Conservation (phyloP, 176 grass and related monocot genomes). For the Puccinellia tenuiflora region DNA sequence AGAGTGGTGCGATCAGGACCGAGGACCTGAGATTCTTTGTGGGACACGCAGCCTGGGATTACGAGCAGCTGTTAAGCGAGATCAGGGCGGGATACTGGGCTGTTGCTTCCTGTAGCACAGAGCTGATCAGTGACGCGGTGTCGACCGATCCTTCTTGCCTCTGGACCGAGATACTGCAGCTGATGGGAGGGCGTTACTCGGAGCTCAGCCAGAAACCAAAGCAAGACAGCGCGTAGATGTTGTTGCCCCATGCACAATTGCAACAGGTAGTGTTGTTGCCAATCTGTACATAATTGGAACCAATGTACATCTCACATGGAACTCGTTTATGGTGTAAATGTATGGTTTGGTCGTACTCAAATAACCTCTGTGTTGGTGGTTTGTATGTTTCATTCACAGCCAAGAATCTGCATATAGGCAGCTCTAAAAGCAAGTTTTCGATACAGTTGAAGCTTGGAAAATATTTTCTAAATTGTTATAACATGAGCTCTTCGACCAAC, state of each 20-base stretch:
- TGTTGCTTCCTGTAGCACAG: slow-evolving; percentile 71
- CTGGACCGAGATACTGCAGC: slow-evolving; percentile 80
- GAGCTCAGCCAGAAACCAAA: slow-evolving; percentile 81
- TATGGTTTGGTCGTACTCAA: not conserved
- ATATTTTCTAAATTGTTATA: not conserved
- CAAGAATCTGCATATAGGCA: not conserved
- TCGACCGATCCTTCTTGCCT: slow-evolving; percentile 35
- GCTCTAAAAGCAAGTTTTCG: not conserved
- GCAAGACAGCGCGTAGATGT: slow-evolving; percentile 37
- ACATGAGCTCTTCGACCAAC: not conserved
- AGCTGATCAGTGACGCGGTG: slow-evolving; percentile 56
- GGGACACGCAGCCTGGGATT: slow-evolving; percentile 72
- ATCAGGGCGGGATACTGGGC: slow-evolving; percentile 69
- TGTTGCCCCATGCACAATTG: not conserved
- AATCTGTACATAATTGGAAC: slow-evolving; percentile 35
- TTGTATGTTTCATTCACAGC: not conserved
- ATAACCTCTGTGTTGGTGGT: not conserved
- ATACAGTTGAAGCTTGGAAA: not conserved
- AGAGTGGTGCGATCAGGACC: slow-evolving; percentile 46
- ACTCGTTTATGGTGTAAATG: not conserved
- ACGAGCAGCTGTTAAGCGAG: slow-evolving; percentile 72
- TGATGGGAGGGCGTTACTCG: slow-evolving; percentile 87
- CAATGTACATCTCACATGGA: not conserved
- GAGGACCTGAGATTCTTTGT: slow-evolving; percentile 72
- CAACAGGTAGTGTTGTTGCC: not conserved